A percentile compares a stretch with the other conserved stretches of the same genome.
phyloP scores from a whole-genome alignment of 305 asterid species.

The Fraxinus ornus region DNA sequence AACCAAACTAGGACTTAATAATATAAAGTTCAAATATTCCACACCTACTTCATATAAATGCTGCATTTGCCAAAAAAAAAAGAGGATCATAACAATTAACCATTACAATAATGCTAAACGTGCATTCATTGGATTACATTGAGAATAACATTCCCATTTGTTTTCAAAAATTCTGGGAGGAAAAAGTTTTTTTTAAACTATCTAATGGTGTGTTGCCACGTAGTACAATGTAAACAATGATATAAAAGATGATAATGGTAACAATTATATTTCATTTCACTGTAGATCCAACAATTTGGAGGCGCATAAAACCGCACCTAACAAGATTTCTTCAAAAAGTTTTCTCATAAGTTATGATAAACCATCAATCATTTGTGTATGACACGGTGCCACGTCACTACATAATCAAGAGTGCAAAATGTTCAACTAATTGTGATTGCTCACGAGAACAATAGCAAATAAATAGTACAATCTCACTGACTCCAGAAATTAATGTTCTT shows the following conservation, averaged over 20 bases:
- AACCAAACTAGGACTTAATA: too few species aligned
- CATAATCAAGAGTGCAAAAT: not conserved
- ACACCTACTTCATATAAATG: not conserved
- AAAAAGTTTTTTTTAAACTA: too few species aligned
- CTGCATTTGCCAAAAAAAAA: not conserved
- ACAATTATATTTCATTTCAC: not conserved
- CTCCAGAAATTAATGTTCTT: not conserved
- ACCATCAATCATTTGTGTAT: not conserved
- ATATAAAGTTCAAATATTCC: not conserved
- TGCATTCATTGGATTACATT: too few species aligned
- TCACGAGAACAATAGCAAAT: not conserved
- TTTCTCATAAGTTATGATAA: not conserved
- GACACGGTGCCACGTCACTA: not conserved
- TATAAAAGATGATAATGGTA: too few species aligned
- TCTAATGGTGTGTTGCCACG: too few species aligned
- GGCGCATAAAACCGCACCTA: not conserved
- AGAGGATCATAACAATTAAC: not conserved
- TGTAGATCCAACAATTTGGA: not conserved
- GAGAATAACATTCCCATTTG: too few species aligned
- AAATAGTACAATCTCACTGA: not conserved
- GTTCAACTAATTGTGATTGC: not conserved
- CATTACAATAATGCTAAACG: too few species aligned
- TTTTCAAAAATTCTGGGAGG: too few species aligned
- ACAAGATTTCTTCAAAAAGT: not conserved
- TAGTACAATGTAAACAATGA: too few species aligned